Evolutionary conservation across 2,329 filamentous ascomycete genomes (phyloP).

Genomic region (Pseudogymnoascus sp.): DNA sequence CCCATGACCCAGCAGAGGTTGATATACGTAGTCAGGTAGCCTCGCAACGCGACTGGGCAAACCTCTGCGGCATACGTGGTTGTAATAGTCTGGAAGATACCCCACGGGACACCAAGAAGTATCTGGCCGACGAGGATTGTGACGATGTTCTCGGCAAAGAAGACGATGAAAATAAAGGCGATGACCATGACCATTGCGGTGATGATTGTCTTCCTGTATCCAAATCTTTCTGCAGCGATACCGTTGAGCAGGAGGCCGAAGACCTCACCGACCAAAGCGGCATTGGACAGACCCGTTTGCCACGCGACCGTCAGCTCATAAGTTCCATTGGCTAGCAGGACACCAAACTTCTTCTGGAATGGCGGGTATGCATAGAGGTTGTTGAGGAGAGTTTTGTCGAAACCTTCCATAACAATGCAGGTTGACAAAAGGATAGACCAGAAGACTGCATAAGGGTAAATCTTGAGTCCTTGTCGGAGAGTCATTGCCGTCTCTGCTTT

Average conservation of each 20-base stretch:
- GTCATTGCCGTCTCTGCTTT: slow-evolving; percentile 64
- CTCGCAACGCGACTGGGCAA: slow-evolving; percentile 47
- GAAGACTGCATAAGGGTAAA: slow-evolving; percentile 79
- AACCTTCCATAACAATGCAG: slow-evolving; percentile 86
- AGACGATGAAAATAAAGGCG: slow-evolving; percentile 43
- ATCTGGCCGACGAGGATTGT: slow-evolving; percentile 43
- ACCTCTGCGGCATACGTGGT: slow-evolving; percentile 41
- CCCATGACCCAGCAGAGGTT: slow-evolving; percentile 50
- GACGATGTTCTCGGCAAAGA: slow-evolving; percentile 41
- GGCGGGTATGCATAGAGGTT: slow-evolving; percentile 53
- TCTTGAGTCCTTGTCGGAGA: slow-evolving; percentile 64
- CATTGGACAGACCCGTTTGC: slow-evolving; percentile 27
- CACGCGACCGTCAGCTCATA: slow-evolving; percentile 26
- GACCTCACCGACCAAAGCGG: slow-evolving; percentile 29
- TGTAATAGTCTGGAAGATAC: slow-evolving; percentile 39
- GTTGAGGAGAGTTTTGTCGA: slow-evolving; percentile 69
- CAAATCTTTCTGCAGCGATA: slow-evolving; percentile 41
- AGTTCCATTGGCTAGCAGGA: slow-evolving; percentile 23
- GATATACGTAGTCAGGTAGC: slow-evolving; percentile 48
- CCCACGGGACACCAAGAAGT: slow-evolving; percentile 43
- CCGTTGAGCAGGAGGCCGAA: slow-evolving; percentile 41
- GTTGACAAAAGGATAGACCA: slow-evolving; percentile 87
- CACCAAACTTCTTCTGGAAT: slow-evolving; percentile 33
- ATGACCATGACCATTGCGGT: slow-evolving; percentile 38
- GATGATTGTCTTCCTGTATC: slow-evolving; percentile 45